A percentile compares a stretch with the other conserved stretches of the same genome.
phyloP scores from a whole-genome alignment of 2,329 filamentous ascomycete species.

The Ustulina deusta region DNA sequence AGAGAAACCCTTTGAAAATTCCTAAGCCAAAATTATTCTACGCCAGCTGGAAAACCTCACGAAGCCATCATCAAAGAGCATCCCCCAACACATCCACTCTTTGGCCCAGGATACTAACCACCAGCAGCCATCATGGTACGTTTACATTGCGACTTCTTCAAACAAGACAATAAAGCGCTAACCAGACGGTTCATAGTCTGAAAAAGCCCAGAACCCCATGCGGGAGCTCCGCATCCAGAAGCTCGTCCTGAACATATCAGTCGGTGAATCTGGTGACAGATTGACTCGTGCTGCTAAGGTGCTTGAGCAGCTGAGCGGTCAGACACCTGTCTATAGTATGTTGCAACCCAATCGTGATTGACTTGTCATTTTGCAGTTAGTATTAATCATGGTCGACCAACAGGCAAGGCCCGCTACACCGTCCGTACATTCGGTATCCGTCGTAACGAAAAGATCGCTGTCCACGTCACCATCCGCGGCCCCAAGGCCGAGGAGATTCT shows the following conservation, averaged over 20 bases:
- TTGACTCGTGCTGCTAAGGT: slow-evolving; percentile 99
- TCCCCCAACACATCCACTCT: slow-evolving; percentile 31
- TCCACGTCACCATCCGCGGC: slow-evolving; percentile 99
- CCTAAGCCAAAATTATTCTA: slow-evolving; percentile 38
- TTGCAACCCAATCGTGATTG: slow-evolving; percentile 42
- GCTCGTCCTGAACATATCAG: slow-evolving; percentile 84
- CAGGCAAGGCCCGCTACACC: slow-evolving; percentile 99
- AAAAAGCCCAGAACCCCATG: slow-evolving; percentile 98
- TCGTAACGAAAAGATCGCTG: slow-evolving; percentile 99
- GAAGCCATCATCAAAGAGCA: slow-evolving; percentile 25
- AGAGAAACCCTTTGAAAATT: slow-evolving; percentile 49
- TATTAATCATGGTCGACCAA: slow-evolving; percentile 38
- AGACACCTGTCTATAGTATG: slow-evolving; percentile 99
- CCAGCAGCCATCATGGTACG: slow-evolving; percentile 56
- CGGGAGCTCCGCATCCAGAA: slow-evolving; percentile 90
- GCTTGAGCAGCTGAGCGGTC: slow-evolving; percentile 98
- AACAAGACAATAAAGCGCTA: slow-evolving; percentile 37
- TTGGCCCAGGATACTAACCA: slow-evolving; percentile 47
- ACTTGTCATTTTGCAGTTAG: neutral
- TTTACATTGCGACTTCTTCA: slow-evolving; percentile 7
- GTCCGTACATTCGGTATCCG: slow-evolving; percentile 99
- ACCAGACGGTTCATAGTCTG: slow-evolving; percentile 63
- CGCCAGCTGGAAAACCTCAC: slow-evolving; percentile 10
- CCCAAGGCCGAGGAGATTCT: slow-evolving; percentile 99
- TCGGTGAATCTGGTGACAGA: slow-evolving; percentile 99